Conservation (phyloP, 495 filamentous ascomycete genomes). For the Penicillium coffeae region DNA sequence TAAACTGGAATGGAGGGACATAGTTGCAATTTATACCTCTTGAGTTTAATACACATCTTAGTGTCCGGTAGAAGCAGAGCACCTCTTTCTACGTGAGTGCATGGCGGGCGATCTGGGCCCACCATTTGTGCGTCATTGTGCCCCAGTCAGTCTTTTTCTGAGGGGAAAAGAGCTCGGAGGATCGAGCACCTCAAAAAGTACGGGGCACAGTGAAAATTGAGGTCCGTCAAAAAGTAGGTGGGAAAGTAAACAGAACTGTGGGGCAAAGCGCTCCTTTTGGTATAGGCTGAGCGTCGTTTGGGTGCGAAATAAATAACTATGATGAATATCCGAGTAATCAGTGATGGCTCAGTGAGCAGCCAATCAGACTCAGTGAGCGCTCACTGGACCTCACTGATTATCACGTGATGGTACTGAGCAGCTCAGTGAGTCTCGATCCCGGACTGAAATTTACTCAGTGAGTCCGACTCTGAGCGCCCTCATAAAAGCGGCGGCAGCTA, state of each 20-base stretch:
- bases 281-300: slow-evolving; percentile 3
- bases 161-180: background rate
- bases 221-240: background rate
- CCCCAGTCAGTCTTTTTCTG: background rate
- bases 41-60: background rate
- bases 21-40: slow-evolving; percentile 10
- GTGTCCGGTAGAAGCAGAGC: background rate
- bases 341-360: slow-evolving; percentile 6
- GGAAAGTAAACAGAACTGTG: slow-evolving; percentile 1
- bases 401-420: slow-evolving; percentile 4
- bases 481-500: slow-evolving; percentile 26
- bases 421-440: slow-evolving; percentile 10
- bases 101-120: slow-evolving; percentile 1
- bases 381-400: slow-evolving; percentile 3
- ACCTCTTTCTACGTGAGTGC: slow-evolving; percentile 3
- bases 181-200: slow-evolving; percentile 3
- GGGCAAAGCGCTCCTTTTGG: background rate
- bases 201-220: background rate
- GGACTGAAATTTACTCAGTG: slow-evolving; percentile 20
- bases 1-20: background rate
- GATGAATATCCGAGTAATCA: slow-evolving; percentile 8
- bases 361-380: slow-evolving; percentile 5
- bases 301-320: slow-evolving; percentile 5
- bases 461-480: slow-evolving; percentile 23
- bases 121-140: background rate